Conservation (phyloP, 768 basidiomycete species). For the Cubamyces sp. region DNA sequence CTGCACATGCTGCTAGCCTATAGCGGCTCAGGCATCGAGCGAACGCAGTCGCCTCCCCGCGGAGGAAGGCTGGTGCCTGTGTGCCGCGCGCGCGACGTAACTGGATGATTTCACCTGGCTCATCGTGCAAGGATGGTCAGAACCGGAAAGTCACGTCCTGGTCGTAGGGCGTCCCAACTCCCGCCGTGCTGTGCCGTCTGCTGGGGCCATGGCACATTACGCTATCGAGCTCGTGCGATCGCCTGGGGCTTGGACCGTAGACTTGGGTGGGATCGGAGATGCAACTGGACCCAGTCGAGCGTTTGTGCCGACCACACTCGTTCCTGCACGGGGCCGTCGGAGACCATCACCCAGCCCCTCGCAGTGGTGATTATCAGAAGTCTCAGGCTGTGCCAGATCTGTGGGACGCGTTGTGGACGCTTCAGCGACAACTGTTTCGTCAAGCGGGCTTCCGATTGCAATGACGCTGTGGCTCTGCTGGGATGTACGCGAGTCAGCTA, state of each 20-base stretch:
- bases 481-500: constrained; percentile 4
- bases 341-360: constrained; percentile 7
- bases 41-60: constrained; percentile 11
- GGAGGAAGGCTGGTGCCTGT: constrained; percentile 20
- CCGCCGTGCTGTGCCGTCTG: constrained; percentile 14
- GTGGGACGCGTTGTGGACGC: constrained; percentile 21
- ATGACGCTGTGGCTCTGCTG: constrained; percentile 21
- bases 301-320: constrained; percentile 8
- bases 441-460: not conserved
- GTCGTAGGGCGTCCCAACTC: not conserved
- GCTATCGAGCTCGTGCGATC: constrained; percentile 12
- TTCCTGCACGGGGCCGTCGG: constrained; percentile 6
- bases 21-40: constrained; percentile 11
- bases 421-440: constrained; percentile 10
- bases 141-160: not conserved
- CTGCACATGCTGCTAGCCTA: not conserved
- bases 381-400: constrained; percentile 18
- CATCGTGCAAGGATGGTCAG: not conserved
- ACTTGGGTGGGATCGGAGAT: constrained; percentile 15
- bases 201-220: constrained; percentile 11
- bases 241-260: not conserved
- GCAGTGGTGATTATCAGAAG: constrained; percentile 11
- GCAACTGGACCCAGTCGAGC: not conserved
- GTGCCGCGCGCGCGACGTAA: constrained; percentile 13
- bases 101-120: constrained; percentile 11